Evolutionary conservation across 2,329 filamentous ascomycete species (phyloP).

Genomic region (Camillea tinctor): DNA sequence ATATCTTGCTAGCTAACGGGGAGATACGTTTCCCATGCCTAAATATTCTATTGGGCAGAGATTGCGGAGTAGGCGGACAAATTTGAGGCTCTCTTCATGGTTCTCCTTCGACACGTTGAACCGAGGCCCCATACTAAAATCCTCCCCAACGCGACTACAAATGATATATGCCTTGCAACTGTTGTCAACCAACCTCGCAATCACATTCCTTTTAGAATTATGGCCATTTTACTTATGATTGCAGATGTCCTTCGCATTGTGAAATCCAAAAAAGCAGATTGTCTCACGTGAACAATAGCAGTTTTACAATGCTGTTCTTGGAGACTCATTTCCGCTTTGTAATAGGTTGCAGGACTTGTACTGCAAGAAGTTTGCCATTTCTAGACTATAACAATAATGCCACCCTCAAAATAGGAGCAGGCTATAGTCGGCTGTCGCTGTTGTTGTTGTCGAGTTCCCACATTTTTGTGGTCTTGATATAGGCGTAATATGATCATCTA

Average conservation of each 20-base stretch:
- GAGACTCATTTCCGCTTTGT: neutral
- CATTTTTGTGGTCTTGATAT: neutral
- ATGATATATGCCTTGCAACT: neutral
- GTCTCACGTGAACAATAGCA: neutral
- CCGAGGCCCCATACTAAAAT: neutral
- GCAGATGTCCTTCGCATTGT: neutral
- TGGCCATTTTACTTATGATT: neutral
- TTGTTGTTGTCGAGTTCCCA: neutral
- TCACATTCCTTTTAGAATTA: too few relatives aligned
- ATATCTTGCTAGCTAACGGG: neutral
- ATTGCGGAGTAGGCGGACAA: neutral
- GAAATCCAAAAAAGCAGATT: neutral
- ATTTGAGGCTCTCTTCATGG: neutral
- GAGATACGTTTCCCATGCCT: neutral
- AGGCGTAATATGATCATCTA: neutral
- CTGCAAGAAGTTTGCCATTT: neutral
- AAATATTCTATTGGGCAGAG: neutral
- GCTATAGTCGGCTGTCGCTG: neutral
- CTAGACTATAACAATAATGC: neutral
- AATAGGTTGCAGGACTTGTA: neutral
- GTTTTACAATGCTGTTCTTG: neutral
- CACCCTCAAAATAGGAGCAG: neutral
- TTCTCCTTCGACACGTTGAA: neutral
- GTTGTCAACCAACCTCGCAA: neutral
- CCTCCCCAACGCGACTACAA: neutral